These are phyloP conservation scores for Amauroascus verrucosus DNA, from an alignment of 2,329 filamentous ascomycete genomes.

Conservation along the genomic window DNA sequence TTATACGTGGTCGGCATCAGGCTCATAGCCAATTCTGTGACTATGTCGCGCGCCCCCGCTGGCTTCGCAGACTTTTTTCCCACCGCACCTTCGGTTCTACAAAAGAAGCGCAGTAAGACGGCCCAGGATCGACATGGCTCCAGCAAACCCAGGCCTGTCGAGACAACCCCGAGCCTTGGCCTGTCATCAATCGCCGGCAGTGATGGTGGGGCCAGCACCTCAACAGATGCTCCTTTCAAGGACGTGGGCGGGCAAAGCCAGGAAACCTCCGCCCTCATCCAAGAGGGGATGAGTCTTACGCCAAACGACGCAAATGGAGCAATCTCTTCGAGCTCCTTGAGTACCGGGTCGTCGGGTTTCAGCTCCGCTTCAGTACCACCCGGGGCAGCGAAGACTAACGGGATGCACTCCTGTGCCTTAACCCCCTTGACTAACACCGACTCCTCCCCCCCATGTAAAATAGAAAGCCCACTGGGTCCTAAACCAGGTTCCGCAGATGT, in stretches of 20 bases:
- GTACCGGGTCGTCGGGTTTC: conserved; percentile 61
- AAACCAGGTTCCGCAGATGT: conserved; percentile 19
- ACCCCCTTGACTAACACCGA: conserved; percentile 58
- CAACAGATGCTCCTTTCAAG: not conserved
- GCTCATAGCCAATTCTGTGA: conserved; percentile 44
- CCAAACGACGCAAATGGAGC: conserved; percentile 47
- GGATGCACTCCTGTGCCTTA: conserved; percentile 43
- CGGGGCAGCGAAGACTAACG: conserved; percentile 48
- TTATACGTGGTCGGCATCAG: conserved; percentile 25
- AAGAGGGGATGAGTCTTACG: conserved; percentile 15
- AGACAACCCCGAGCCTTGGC: conserved; percentile 15
- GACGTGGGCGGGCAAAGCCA: not conserved
- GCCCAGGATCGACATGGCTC: conserved; percentile 53
- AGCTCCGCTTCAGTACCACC: conserved; percentile 45
- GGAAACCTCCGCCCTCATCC: not conserved
- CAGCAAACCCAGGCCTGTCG: conserved; percentile 37
- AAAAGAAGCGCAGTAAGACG: conserved; percentile 38
- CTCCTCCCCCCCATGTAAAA: conserved; percentile 52
- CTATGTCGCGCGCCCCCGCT: conserved; percentile 70
- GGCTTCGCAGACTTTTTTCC: conserved; percentile 82
- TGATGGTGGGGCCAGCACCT: conserved; percentile 7
- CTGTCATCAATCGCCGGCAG: conserved; percentile 11
- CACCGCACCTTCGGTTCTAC: conserved; percentile 57
- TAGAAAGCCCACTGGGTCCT: conserved; percentile 40
- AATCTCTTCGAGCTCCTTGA: conserved; percentile 63